Conservation (phyloP, 495 filamentous ascomycete genomes). For the Ramalina peruviana region DNA sequence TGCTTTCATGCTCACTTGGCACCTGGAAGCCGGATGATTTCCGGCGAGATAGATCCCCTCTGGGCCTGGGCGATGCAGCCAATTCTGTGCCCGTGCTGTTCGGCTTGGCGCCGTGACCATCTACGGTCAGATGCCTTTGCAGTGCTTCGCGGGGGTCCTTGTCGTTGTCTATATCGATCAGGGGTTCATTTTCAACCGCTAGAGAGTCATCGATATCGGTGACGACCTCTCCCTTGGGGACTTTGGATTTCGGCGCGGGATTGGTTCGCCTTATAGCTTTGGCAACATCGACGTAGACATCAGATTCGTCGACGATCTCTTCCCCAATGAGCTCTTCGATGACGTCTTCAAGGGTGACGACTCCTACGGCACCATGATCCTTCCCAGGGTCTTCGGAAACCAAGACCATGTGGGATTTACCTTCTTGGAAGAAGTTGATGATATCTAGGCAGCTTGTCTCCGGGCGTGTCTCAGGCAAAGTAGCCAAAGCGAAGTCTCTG, state of each 20-base stretch:
- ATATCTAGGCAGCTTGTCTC: slow-evolving; percentile 96
- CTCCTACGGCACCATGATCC: slow-evolving; percentile 76
- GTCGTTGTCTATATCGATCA: slow-evolving; percentile 25
- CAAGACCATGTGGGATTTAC: slow-evolving; percentile 97
- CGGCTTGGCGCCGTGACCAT: not conserved
- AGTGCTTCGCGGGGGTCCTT: slow-evolving; percentile 13
- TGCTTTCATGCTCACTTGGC: slow-evolving; percentile 14
- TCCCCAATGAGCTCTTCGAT: slow-evolving; percentile 98
- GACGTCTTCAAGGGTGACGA: slow-evolving; percentile 92
- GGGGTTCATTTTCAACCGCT: slow-evolving; percentile 19
- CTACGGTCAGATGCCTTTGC: slow-evolving; percentile 1
- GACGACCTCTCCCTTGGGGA: slow-evolving; percentile 44
- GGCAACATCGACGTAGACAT: slow-evolving; percentile 92
- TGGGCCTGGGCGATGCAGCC: not conserved
- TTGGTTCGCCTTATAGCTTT: slow-evolving; percentile 81
- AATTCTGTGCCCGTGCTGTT: slow-evolving; percentile 8
- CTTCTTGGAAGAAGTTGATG: slow-evolving; percentile 98
- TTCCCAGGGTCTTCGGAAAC: slow-evolving; percentile 84
- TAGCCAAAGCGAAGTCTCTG: slow-evolving; percentile 80
- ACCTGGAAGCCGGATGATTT: slow-evolving; percentile 33
- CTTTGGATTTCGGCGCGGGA: slow-evolving; percentile 47
- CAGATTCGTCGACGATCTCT: slow-evolving; percentile 80
- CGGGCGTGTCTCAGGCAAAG: slow-evolving; percentile 83
- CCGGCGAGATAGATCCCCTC: slow-evolving; percentile 21
- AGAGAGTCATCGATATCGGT: slow-evolving; percentile 15